phyloP scores from a whole-genome alignment of 345 rosid species.

The Hypericum androsaemum region DNA sequence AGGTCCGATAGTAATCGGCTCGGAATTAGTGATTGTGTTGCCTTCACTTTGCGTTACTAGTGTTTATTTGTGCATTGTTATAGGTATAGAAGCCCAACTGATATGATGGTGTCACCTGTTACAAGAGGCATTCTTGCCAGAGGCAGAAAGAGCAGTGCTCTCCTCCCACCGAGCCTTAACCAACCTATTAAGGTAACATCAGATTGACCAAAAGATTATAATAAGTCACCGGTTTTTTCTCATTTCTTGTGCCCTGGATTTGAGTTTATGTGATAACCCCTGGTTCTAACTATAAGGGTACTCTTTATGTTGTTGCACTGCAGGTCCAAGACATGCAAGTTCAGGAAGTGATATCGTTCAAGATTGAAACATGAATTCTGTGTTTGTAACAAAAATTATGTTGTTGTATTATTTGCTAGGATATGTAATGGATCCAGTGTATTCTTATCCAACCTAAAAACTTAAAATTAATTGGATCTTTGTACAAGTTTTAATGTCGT shows the following conservation, averaged over 20 bases:
- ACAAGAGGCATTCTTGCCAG: slow-evolving; percentile 77
- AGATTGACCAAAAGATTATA: too few relatives aligned
- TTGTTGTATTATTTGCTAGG: too few relatives aligned
- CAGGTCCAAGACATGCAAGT: slow-evolving; percentile 26
- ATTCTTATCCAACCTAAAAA: too few relatives aligned
- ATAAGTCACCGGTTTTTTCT: not conserved
- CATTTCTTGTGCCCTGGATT: not conserved
- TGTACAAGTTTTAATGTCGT: too few relatives aligned
- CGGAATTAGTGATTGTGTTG: not conserved
- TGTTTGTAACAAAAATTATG: not conserved
- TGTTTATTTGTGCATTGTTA: not conserved
- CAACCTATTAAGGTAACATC: slow-evolving; percentile 34
- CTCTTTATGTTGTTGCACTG: not conserved
- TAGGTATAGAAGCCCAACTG: slow-evolving; percentile 85
- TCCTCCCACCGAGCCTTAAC: slow-evolving; percentile 54
- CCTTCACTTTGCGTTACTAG: not conserved
- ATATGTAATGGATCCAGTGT: too few relatives aligned
- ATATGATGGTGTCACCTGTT: slow-evolving; percentile 73
- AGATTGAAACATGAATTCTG: slow-evolving; percentile 11
- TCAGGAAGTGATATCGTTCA: slow-evolving; percentile 25
- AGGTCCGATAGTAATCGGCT: too few relatives aligned
- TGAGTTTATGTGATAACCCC: slow-evolving; percentile 4
- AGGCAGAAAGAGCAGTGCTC: slow-evolving; percentile 41
- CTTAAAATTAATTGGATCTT: too few relatives aligned
- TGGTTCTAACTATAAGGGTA: not conserved